These are phyloP conservation scores for Colletotrichum trifolii DNA, from an alignment of 2,329 filamentous ascomycete genomes.

Conservation along the genomic window DNA sequence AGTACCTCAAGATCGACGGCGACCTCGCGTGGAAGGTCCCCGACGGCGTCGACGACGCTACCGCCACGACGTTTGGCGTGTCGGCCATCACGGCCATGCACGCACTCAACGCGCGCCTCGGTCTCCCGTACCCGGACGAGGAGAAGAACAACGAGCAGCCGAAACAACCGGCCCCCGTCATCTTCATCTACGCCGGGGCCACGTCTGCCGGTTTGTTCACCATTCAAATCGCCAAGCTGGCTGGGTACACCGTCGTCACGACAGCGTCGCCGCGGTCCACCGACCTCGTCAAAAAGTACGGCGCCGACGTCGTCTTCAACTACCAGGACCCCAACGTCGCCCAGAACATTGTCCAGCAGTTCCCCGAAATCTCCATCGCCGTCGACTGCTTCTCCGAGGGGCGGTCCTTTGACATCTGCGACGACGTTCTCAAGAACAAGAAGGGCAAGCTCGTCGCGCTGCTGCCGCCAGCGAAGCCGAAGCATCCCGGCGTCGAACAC, in stretches of 20 bases:
- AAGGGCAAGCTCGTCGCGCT: conserved; percentile 45
- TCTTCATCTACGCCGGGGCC: conserved; percentile 43
- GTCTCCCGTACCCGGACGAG: conserved; percentile 37
- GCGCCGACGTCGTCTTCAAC: conserved; percentile 59
- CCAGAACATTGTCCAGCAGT: conserved; percentile 11
- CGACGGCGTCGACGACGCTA: conserved; percentile 37
- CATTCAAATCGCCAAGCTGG: conserved; percentile 23
- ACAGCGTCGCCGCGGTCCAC: conserved; percentile 45
- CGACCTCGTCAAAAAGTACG: conserved; percentile 52
- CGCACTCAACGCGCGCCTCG: conserved; percentile 40
- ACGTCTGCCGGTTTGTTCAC: conserved; percentile 33
- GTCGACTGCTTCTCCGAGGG: conserved; percentile 47
- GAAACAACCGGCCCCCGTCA: conserved; percentile 20
- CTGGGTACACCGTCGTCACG: conserved; percentile 23
- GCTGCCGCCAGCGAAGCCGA: conserved; percentile 38
- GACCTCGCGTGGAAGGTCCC: conserved; percentile 43
- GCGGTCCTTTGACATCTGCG: conserved; percentile 39
- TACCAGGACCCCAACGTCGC: conserved; percentile 45
- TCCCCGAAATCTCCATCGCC: conserved; percentile 42
- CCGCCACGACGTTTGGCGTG: conserved; percentile 44
- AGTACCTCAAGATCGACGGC: conserved; percentile 40
- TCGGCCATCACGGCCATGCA: conserved; percentile 42
- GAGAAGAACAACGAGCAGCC: not conserved
- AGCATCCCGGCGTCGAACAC: conserved; percentile 37
- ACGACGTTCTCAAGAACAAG: conserved; percentile 41